Base-by-base conservation (phyloP, 2,329 filamentous ascomycete species). In the Aureobasidium pullulans region DNA sequence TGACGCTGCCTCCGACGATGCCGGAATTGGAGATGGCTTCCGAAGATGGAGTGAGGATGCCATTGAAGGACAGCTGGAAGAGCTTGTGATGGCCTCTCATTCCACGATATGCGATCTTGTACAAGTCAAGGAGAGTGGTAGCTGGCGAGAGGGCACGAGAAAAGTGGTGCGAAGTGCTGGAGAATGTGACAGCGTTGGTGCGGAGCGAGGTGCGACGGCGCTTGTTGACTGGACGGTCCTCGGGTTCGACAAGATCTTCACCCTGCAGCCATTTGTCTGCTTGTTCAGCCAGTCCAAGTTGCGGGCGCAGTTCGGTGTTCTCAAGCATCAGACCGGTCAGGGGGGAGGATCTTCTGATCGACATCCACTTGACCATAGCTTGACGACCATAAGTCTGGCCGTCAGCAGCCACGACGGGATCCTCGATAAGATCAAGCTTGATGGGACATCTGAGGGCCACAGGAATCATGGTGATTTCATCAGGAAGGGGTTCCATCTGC, bases 311-410 rank as follows among this genome's bases (percentile, higher is more conserved):
- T 15, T 62, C 59, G 4, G 63, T 66, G 44, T 66, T 62, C 3
- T 53, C 16, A 4, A 71, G 62, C 2, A 57, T 47, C 3, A 71
- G 62, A 6, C 71, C 69, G 2, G 70, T 72, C 44, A 68, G 64
- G 4, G 72, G 72, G 1, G 71, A 73, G 4, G 64, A 65, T 8
- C 64, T 62, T 19, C 67, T 65, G 13, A 67, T 67, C 9, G 64
- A 50, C 44, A 73, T 73, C 72, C 72, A 74, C 49, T 67, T 63
- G 56, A 66, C 58, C 13, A 75, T 72, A 32, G 70, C 68, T 16
- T 65, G 60, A n/a, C 69, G 65, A 44, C 72, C 70, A 52, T 73
- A 75, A 0, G 64, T 70, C 57, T 69, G 68, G 0, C 65, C 64
- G 53, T 74, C 71, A 2, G 62, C 56, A 3, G 72, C 69, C 1